Conservation (phyloP, 2,329 filamentous ascomycete genomes). For the Ascochyta lentis region DNA sequence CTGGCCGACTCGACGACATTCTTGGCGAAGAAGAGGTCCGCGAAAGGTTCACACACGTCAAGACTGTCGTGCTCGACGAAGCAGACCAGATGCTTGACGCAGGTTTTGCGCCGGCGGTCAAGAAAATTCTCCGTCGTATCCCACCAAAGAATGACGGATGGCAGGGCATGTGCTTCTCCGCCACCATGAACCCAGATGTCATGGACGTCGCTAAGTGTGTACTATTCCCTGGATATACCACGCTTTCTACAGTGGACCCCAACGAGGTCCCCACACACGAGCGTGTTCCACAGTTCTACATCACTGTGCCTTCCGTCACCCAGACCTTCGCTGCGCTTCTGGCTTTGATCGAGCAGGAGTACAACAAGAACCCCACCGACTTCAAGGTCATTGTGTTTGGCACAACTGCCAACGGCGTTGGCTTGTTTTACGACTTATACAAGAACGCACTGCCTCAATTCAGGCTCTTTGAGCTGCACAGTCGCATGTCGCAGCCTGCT, state of each 20-base stretch:
- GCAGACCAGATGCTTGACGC: conserved; percentile 58
- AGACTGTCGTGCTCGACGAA: conserved; percentile 55
- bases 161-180: conserved; percentile 59
- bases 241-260: conserved; percentile 53
- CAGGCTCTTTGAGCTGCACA: conserved; percentile 53
- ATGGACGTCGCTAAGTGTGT: conserved; percentile 54
- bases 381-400: conserved; percentile 58
- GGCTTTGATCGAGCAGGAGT: conserved; percentile 55
- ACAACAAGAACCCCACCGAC: conserved; percentile 45
- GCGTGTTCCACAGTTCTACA: conserved; percentile 57
- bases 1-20: conserved; percentile 57
- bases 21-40: conserved; percentile 53
- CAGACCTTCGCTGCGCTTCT: conserved; percentile 56
- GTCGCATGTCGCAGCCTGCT: conserved; percentile 51
- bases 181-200: conserved; percentile 54
- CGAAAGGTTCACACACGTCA: conserved; percentile 54
- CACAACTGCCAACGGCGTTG: conserved; percentile 55
- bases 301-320: conserved; percentile 52
- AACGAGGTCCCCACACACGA: conserved; percentile 56
- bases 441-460: conserved; percentile 43
- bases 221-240: conserved; percentile 51
- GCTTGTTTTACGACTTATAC: conserved; percentile 51
- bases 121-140: conserved; percentile 58
- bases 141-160: conserved; percentile 58
- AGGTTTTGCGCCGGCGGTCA: conserved; percentile 61